phyloP scores from a whole-genome alignment of 306 rosid species.

The Quercus variabilis region DNA sequence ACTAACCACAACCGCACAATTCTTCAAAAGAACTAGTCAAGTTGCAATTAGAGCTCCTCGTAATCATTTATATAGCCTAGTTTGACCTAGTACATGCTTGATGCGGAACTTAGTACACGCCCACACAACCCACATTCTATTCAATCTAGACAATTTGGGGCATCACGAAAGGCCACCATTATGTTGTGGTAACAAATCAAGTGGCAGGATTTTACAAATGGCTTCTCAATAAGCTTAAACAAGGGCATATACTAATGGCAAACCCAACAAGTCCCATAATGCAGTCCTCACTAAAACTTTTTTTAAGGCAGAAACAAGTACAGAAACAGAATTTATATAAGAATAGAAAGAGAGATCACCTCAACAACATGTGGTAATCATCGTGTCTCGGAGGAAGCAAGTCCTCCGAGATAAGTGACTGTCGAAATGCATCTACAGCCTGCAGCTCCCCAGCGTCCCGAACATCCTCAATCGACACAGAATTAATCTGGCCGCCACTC shows the following conservation, averaged over 20 bases:
- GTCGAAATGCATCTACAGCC: constrained; percentile 74
- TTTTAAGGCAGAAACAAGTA: background rate
- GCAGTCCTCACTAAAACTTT: background rate
- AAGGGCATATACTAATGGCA: background rate
- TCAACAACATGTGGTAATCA: constrained; percentile 77
- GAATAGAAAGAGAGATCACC: constrained; percentile 37
- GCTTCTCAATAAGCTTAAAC: background rate
- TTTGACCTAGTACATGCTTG: too few relatives aligned
- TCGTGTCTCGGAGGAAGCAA: constrained; percentile 68
- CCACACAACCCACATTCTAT: too few relatives aligned
- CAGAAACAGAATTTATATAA: background rate
- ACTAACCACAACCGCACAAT: too few relatives aligned
- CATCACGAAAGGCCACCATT: background rate
- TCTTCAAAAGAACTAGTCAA: too few relatives aligned
- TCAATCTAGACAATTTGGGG: too few relatives aligned
- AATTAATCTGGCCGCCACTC: constrained; percentile 25
- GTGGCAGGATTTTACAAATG: background rate
- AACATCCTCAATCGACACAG: constrained; percentile 81
- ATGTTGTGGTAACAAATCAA: background rate
- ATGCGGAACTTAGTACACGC: too few relatives aligned
- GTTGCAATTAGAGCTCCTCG: background rate
- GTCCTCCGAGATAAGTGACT: constrained; percentile 56
- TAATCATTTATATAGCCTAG: too few relatives aligned
- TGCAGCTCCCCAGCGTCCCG: constrained; percentile 74
- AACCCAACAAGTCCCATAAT: background rate